Percentiles rank a stretch among this genome's conserved stretches.
Evolutionary conservation across 257 asterid species (phyloP).

Genomic region (Fraxinus americana): DNA sequence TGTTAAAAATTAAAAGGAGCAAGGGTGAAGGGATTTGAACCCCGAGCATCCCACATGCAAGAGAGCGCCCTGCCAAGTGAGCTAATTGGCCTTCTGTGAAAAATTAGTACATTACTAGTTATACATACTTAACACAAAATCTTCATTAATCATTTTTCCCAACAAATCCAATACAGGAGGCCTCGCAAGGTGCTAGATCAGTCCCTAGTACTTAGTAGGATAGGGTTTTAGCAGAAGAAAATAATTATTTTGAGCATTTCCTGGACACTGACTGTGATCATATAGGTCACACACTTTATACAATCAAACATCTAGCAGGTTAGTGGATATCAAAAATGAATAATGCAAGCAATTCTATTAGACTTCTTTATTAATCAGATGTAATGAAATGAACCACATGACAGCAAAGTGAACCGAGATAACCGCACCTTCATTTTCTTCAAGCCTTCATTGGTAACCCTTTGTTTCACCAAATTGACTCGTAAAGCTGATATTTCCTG

Average conservation of each 20-base stretch:
- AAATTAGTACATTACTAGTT: too few species aligned
- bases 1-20: too few species aligned
- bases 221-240: neutral
- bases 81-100: too few species aligned
- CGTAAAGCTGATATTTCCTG: slow-evolving; percentile 59
- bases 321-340: neutral
- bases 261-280: neutral
- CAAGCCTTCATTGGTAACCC: slow-evolving; percentile 47
- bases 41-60: too few species aligned
- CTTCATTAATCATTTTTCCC: too few species aligned
- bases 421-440: slow-evolving; percentile 69
- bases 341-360: neutral
- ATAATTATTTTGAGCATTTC: neutral
- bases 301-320: neutral
- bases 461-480: slow-evolving; percentile 50
- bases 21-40: too few species aligned
- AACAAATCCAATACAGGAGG: too few species aligned
- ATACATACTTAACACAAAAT: too few species aligned
- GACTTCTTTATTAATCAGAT: neutral
- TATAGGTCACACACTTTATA: neutral
- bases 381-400: neutral
- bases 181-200: too few species aligned
- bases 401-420: neutral
- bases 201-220: neutral
- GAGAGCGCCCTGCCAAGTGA: too few species aligned